phyloP scores from a whole-genome alignment of 257 asterid genomes.

The Nemophila menziesii region DNA sequence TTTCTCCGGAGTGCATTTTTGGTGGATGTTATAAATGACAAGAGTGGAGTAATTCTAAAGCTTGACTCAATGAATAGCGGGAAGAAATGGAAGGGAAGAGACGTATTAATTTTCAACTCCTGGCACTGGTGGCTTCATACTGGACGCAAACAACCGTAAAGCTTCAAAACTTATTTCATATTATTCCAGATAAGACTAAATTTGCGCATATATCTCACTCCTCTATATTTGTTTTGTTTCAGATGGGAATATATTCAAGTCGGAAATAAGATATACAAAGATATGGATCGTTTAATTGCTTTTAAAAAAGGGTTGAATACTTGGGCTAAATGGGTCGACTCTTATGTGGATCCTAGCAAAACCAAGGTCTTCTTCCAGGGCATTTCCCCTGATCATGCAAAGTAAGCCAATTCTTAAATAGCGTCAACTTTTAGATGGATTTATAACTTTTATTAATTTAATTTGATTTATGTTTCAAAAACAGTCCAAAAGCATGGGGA shows the following conservation, averaged over 20 bases:
- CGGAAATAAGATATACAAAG: constrained; percentile 9
- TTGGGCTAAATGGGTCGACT: constrained; percentile 24
- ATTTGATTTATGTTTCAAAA: too few relatives aligned
- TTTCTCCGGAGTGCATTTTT: constrained; percentile 31
- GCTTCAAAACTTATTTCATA: background rate
- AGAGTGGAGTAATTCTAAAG: constrained; percentile 33
- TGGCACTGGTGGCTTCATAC: constrained; percentile 71
- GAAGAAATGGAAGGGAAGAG: constrained; percentile 35
- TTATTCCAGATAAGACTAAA: background rate
- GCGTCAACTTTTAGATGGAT: background rate
- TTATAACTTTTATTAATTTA: too few relatives aligned
- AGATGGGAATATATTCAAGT: constrained; percentile 25
- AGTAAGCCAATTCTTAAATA: constrained; percentile 14
- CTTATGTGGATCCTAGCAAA: constrained; percentile 15
- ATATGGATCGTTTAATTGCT: constrained; percentile 20
- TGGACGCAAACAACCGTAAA: constrained; percentile 49
- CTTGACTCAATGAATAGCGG: constrained; percentile 36
- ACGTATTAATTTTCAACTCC: constrained; percentile 49
- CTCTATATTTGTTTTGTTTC: background rate
- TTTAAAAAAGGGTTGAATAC: constrained; percentile 19
- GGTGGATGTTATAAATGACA: constrained; percentile 29
- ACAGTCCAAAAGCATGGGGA: constrained; percentile 19
- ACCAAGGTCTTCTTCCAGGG: constrained; percentile 28
- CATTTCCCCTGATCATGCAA: constrained; percentile 23
- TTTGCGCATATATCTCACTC: too few relatives aligned